These are phyloP conservation scores for Thraustochytrium sp. DNA, from an alignment of 352 stramenopile genomes.

Conservation along the genomic window DNA sequence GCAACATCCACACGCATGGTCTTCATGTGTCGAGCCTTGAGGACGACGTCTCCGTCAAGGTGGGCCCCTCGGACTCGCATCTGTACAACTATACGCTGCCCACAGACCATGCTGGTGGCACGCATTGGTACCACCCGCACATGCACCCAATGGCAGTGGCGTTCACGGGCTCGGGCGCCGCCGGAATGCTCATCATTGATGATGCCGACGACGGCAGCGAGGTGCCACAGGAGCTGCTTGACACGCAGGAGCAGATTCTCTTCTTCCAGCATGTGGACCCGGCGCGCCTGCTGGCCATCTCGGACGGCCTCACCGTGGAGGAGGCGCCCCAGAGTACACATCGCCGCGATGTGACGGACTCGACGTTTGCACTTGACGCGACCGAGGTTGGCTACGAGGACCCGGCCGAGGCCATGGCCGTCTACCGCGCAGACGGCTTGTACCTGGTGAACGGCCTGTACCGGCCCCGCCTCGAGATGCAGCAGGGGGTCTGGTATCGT, in stretches of 20 bases:
- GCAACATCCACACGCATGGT: slow-evolving; percentile 45
- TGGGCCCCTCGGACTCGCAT: background rate
- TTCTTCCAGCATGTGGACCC: slow-evolving; percentile 22
- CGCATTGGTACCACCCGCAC: slow-evolving; percentile 46
- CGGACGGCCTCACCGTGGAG: background rate
- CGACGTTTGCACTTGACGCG: background rate
- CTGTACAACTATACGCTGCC: slow-evolving; percentile 33
- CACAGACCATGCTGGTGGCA: slow-evolving; percentile 35
- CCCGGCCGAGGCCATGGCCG: background rate
- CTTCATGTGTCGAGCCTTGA: slow-evolving; percentile 13
- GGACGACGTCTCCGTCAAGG: slow-evolving; percentile 16
- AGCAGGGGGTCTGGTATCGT: slow-evolving; percentile 30
- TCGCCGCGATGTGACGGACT: background rate
- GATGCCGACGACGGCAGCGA: slow-evolving; percentile 29
- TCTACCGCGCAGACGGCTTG: background rate
- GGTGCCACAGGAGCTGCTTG: slow-evolving; percentile 8
- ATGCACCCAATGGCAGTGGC: slow-evolving; percentile 5
- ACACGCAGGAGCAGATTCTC: slow-evolving; percentile 7
- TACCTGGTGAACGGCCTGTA: slow-evolving; percentile 38
- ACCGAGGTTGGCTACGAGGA: background rate
- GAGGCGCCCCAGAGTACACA: background rate
- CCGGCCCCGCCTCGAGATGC: slow-evolving; percentile 26
- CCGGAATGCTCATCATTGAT: slow-evolving; percentile 29
- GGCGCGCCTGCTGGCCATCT: slow-evolving; percentile 19
- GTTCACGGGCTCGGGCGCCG: slow-evolving; percentile 1